A percentile compares a stretch with the other conserved stretches of the same genome.
Evolutionary conservation across 2,329 filamentous ascomycete genomes (phyloP).

Genomic region (Talaromyces sp.): DNA sequence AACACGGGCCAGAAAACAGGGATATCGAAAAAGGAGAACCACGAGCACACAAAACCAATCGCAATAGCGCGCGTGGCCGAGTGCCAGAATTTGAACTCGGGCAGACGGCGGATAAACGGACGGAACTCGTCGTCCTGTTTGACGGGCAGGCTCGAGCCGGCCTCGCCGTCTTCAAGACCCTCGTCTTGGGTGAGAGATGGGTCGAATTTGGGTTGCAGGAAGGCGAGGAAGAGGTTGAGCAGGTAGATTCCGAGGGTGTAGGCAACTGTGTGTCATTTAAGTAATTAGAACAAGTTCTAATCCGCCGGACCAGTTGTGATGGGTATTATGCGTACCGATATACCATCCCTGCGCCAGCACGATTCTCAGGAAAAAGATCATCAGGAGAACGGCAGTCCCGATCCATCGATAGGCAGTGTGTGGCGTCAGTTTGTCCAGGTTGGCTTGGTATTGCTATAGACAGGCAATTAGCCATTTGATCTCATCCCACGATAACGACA

Average conservation of each 20-base stretch:
- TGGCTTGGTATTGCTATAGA: constrained; percentile 80
- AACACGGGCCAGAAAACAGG: constrained; percentile 98
- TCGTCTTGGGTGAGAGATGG: constrained; percentile 92
- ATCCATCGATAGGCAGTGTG: constrained; percentile 86
- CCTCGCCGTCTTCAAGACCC: constrained; percentile 87
- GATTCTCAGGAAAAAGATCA: constrained; percentile 84
- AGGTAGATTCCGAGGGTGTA: constrained; percentile 99
- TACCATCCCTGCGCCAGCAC: constrained; percentile 96
- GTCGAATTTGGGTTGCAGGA: constrained; percentile 97
- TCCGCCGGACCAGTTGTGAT: neutral
- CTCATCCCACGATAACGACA: neutral
- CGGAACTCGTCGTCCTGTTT: constrained; percentile 97
- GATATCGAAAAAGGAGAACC: constrained; percentile 91
- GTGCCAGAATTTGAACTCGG: constrained; percentile 99
- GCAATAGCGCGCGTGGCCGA: constrained; percentile 80
- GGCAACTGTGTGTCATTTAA: constrained; percentile 66
- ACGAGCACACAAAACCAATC: constrained; percentile 82
- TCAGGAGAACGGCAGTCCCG: constrained; percentile 68
- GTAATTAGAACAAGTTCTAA: neutral
- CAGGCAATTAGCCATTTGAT: neutral
- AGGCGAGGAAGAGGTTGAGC: constrained; percentile 97
- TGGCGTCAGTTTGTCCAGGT: constrained; percentile 89
- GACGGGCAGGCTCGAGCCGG: constrained; percentile 67
- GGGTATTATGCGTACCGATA: constrained; percentile 62
- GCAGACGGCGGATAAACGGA: constrained; percentile 90